A percentile compares a stretch with the other conserved stretches of the same genome.
Evolutionary conservation across 2,329 filamentous ascomycete genomes (phyloP).

Genomic region (Aspergillus glaucus): DNA sequence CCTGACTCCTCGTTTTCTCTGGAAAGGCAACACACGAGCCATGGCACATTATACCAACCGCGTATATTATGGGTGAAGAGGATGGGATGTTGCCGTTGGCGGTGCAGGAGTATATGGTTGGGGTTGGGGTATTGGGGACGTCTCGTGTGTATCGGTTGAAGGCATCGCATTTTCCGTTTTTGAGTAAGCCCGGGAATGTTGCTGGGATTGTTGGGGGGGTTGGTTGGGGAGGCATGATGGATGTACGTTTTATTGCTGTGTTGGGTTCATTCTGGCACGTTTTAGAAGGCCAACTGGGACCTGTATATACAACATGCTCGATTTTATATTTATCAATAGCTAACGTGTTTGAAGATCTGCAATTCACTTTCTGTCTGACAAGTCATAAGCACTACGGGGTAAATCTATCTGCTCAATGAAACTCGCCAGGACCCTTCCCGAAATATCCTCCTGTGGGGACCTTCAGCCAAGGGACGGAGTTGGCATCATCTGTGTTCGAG

Average conservation of each 20-base stretch:
- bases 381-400: too few relatives aligned
- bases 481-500: slow-evolving; percentile 27
- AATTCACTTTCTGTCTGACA: too few relatives aligned
- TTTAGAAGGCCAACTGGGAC: too few relatives aligned
- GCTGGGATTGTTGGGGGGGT: slow-evolving; percentile 23
- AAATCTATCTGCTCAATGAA: slow-evolving; percentile 1
- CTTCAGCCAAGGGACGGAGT: slow-evolving; percentile 27
- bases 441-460: slow-evolving; percentile 24
- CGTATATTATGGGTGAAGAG: slow-evolving; percentile 33
- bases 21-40: slow-evolving; percentile 21
- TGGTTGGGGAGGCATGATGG: slow-evolving; percentile 10
- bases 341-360: too few relatives aligned
- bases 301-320: too few relatives aligned
- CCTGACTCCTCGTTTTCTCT: slow-evolving; percentile 21
- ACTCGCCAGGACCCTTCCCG: slow-evolving; percentile 26
- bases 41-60: slow-evolving; percentile 30
- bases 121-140: slow-evolving; percentile 19
- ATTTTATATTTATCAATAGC: too few relatives aligned
- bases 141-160: slow-evolving; percentile 27
- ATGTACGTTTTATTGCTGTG: too few relatives aligned
- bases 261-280: too few relatives aligned
- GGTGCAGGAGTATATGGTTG: slow-evolving; percentile 27
- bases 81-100: slow-evolving; percentile 26
- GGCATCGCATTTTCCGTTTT: slow-evolving; percentile 37
- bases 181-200: slow-evolving; percentile 31